phyloP scores from a whole-genome alignment of 805 yeast genomes.

The Candida germanica region DNA sequence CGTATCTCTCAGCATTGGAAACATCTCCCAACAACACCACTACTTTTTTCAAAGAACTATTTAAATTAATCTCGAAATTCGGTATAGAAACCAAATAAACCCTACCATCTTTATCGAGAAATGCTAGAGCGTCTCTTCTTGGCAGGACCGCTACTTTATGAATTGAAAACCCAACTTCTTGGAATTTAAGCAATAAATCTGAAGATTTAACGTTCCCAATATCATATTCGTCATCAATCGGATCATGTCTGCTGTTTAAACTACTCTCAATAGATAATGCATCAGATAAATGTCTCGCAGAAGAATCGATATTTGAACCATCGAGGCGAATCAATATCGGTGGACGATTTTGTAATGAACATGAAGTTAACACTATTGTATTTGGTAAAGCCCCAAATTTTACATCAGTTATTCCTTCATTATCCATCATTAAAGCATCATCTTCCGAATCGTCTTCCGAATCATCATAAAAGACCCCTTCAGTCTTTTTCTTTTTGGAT shows the following conservation, averaged over 20 bases:
- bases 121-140: conserved; percentile 80
- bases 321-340: conserved; percentile 31
- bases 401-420: conserved; percentile 85
- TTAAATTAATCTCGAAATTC: conserved; percentile 26
- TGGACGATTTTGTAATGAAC: conserved; percentile 33
- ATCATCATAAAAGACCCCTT: conserved; percentile 13
- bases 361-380: conserved; percentile 35
- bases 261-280: conserved; percentile 11
- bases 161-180: conserved; percentile 77
- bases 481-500: conserved; percentile 14
- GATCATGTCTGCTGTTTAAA: conserved; percentile 12
- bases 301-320: conserved; percentile 49
- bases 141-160: conserved; percentile 78
- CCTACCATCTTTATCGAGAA: conserved; percentile 73
- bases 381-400: conserved; percentile 48
- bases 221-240: conserved; percentile 25
- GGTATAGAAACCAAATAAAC: conserved; percentile 68
- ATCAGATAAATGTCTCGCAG: conserved; percentile 9
- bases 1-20: conserved; percentile 64
- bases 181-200: conserved; percentile 49
- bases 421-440: conserved; percentile 49
- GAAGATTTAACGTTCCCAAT: conserved; percentile 44
- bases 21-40: conserved; percentile 74
- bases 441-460: conserved; percentile 19
- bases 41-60: conserved; percentile 36